Evolutionary conservation across 768 basidiomycete species (phyloP), one percentile per base, ranked within the genome.

Genomic region (Russula brevipes): DNA sequence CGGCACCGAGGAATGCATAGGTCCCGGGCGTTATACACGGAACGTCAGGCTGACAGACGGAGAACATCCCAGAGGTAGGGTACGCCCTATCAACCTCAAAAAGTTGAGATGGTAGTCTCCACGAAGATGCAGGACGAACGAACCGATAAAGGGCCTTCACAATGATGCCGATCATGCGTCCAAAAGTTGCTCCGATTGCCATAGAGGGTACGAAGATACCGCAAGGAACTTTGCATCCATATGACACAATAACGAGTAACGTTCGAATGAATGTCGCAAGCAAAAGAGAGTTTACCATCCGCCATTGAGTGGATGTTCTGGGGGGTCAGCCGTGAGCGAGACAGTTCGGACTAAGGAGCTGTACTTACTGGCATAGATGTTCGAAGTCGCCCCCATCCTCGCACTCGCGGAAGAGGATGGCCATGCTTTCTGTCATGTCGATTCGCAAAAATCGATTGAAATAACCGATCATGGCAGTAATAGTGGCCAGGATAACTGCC

Each of bases 151-250:
- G 80, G 0, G 94, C 94, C 75, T 97, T 96, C 38, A 98, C 94
- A 66, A 97, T 80, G 64, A 98, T 98, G 1, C 97, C 97, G 17
- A 99, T 78, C 94, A 98, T 97, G 44, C 97, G 81, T 2, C 97
- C 97, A 71, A 98, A 98, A 0, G 92, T 89, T 4, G 97, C 97
- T 44, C 97, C 97, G 59, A 98, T 87, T 1, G 96, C 97, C 97
- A 99, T 98, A 3, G 95, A 97, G 2, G 97, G 97, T 0, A 99
- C 92, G 68, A 99, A 99, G 68, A 99, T 99, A 31, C 97, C 97
- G 11, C 91, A 91, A 1, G 97, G 97, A 0, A 99, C 97, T 73
- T 94, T 98, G 71, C 87, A 91, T 0, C 97, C 97, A 72, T 98
- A 99, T 2, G 93, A 94, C 30, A 98, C 77, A 24, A 98, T 84